phyloP scores from a whole-genome alignment of 2,329 filamentous ascomycete genomes.

The Helotiales sp. region DNA sequence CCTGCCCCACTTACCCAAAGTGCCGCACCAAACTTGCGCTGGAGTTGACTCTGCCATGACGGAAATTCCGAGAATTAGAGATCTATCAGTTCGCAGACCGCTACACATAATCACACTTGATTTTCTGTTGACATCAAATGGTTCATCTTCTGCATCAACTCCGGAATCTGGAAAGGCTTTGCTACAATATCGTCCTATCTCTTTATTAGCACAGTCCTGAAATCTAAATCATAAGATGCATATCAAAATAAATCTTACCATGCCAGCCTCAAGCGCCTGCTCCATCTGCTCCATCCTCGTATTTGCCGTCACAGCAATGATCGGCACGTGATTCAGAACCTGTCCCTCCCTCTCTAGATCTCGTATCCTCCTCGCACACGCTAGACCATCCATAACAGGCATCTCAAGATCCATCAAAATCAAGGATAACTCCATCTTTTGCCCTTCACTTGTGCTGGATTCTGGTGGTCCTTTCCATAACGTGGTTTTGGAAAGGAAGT shows the following conservation, averaged over 20 bases:
- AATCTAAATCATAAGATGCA: not conserved
- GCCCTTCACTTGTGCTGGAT: constrained; percentile 33
- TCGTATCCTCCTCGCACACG: constrained; percentile 43
- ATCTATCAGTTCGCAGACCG: too few relatives aligned
- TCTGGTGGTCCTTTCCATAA: constrained; percentile 46
- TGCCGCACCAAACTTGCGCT: too few relatives aligned
- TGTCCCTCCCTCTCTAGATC: constrained; percentile 38
- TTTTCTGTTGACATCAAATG: not conserved
- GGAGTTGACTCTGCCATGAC: too few relatives aligned
- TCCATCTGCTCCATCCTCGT: constrained; percentile 43
- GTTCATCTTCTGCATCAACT: constrained; percentile 65
- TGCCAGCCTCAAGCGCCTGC: constrained; percentile 43
- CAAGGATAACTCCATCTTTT: constrained; percentile 52
- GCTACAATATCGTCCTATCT: constrained; percentile 68
- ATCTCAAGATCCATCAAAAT: constrained; percentile 50
- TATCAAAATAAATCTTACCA: constrained; percentile 50
- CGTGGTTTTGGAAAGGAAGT: constrained; percentile 53
- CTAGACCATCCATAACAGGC: constrained; percentile 50
- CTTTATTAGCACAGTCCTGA: not conserved
- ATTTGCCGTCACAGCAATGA: constrained; percentile 50
- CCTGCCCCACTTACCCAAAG: too few relatives aligned
- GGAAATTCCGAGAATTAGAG: too few relatives aligned
- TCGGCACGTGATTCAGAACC: constrained; percentile 50
- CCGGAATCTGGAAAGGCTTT: constrained; percentile 72
- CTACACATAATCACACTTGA: too few relatives aligned